Evolutionary conservation across 495 filamentous ascomycete species (phyloP).

Genomic region (Clavariopsis aquatica): DNA sequence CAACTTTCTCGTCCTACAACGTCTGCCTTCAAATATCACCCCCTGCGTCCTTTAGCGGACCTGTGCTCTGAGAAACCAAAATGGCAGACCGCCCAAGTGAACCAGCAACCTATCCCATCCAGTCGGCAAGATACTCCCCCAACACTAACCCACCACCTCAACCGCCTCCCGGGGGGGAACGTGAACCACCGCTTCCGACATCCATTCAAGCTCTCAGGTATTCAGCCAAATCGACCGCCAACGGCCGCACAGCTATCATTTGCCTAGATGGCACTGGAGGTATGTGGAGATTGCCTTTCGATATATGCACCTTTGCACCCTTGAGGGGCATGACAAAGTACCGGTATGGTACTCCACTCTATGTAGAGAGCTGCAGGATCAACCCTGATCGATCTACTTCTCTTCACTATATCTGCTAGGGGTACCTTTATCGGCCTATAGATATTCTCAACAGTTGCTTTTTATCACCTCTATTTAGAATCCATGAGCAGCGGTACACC

Average conservation of each 20-base stretch:
- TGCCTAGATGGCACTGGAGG: constrained; percentile 49
- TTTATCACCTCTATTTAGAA: no score
- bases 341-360: no score
- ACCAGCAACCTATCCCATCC: constrained; percentile 3
- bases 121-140: not conserved
- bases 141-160: not conserved
- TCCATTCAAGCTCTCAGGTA: constrained; percentile 41
- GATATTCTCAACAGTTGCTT: no score
- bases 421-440: no score
- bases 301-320: no score
- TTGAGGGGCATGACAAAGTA: no score
- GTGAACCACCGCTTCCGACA: constrained; percentile 30
- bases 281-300: no score
- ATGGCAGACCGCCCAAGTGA: not conserved
- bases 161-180: not conserved
- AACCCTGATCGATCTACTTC: no score
- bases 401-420: no score
- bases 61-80: not conserved
- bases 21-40: not conserved
- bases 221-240: constrained; percentile 9
- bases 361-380: no score
- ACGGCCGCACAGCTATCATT: constrained; percentile 44
- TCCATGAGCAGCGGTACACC: no score
- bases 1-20: not conserved
- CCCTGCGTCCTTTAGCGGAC: not conserved